Conservation (phyloP, 345 rosid species). For the Camelina laxa region DNA sequence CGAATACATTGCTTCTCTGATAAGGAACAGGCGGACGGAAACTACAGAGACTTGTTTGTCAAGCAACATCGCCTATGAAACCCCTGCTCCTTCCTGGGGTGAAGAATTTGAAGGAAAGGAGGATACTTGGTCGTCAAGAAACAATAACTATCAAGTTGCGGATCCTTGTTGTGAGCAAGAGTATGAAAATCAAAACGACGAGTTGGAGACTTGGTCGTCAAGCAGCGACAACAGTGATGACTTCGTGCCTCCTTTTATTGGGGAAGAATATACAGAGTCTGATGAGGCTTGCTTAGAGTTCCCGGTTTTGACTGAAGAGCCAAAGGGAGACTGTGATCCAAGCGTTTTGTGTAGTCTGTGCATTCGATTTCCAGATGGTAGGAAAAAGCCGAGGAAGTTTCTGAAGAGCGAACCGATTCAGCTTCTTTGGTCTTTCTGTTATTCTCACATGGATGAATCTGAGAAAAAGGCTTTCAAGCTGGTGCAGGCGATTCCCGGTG, state of each 20-base stretch:
- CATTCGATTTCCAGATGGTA: slow-evolving; percentile 88
- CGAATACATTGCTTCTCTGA: slow-evolving; percentile 50
- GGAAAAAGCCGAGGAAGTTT: slow-evolving; percentile 75
- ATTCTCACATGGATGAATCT: slow-evolving; percentile 55
- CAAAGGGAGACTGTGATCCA: slow-evolving; percentile 55
- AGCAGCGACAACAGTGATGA: neutral
- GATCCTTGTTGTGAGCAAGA: neutral
- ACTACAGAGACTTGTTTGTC: neutral
- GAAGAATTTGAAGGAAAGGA: neutral
- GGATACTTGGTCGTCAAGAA: neutral
- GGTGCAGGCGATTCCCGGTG: slow-evolving; percentile 79
- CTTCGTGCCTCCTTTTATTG: neutral
- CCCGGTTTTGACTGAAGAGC: slow-evolving; percentile 78
- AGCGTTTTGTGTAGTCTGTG: slow-evolving; percentile 75
- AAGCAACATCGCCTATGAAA: neutral
- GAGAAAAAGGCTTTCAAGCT: slow-evolving; percentile 62
- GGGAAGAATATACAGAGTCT: neutral
- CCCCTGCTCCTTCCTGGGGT: slow-evolving; percentile 10
- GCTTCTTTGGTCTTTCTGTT: slow-evolving; percentile 85
- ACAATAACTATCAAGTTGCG: neutral
- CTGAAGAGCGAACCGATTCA: slow-evolving; percentile 69
- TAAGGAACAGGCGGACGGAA: neutral
- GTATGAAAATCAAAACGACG: neutral
- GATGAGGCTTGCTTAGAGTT: slow-evolving; percentile 29
- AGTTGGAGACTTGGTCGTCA: neutral